phyloP scores from a whole-genome alignment of 176 grass and related monocot genomes.

The Tuctoria greenei region DNA sequence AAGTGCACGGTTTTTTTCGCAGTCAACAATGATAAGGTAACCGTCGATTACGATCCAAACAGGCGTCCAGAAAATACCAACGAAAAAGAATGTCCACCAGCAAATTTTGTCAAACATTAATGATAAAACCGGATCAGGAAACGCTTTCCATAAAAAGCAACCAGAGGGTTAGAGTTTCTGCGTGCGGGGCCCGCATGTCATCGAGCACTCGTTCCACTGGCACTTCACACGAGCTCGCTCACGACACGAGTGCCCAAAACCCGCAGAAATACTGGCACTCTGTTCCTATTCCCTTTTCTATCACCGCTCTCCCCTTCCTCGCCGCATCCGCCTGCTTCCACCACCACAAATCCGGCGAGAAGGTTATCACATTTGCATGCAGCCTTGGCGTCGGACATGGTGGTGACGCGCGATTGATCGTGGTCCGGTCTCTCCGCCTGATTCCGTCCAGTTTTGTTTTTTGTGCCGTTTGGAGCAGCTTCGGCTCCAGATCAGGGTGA shows the following conservation, averaged over 20 bases:
- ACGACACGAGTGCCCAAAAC: neutral
- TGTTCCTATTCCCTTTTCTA: neutral
- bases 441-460: neutral
- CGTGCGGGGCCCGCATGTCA: neutral
- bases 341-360: neutral
- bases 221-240: neutral
- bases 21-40: too few species aligned
- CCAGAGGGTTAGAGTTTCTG: neutral
- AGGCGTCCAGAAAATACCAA: too few species aligned
- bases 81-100: too few species aligned
- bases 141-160: neutral
- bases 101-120: too few species aligned
- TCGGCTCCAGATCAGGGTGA: neutral
- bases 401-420: neutral
- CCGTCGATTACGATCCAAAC: too few species aligned
- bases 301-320: neutral
- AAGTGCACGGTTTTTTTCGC: too few species aligned
- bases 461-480: neutral
- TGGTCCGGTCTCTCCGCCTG: neutral
- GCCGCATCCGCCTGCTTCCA: slow-evolving; percentile 29
- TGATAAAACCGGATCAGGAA: neutral
- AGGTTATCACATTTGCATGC: neutral
- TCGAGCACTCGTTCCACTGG: too few species aligned
- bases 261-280: neutral
- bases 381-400: neutral